Base-by-base conservation (phyloP, 2,329 filamentous ascomycete species). In the Canariomyces notabilis region DNA sequence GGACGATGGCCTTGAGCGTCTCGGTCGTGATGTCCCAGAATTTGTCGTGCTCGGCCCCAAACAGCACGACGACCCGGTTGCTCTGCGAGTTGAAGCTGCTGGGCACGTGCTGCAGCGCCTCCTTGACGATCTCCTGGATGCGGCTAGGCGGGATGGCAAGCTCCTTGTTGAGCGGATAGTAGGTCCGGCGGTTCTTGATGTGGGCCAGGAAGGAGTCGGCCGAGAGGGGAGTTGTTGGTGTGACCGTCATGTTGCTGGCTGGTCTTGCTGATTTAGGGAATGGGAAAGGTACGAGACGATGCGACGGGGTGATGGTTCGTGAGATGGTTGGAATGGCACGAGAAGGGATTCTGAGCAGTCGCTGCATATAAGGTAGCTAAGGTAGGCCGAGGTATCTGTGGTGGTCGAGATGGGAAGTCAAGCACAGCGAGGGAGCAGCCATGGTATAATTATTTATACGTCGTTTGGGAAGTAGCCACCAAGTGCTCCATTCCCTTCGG, bases 71-170 rank as follows among this genome's bases (percentile, higher is more conserved):
- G 48, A 85, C 70, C 49, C 90, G 83, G 56, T 87, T 85, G 57
- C 82, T 82, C 73, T 95, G 90, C 34, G 82, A 86, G 80, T 96
- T 95, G 83, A 95, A 96, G 54, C 83, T 82, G 42, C 80, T 85
- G 34, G 90, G 90, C 2, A 84, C 75, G 65, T 89, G 75, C 49
- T 80, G 72, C 56, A 93, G 72, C 44, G 80, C 74, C 56, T 79
- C 65, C 64, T 74, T 70, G 64, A 82, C 76, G 61, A 90, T 79
- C 59, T 85, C 77, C 60, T 78, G 69, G 66, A 90, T 72, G 60
- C 77, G 73, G 45, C 69, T 65, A 56, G 75, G 73, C 58, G 73
- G 64, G 64, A 84, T 71, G 61, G 80, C 61, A 20, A 83, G 73
- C 51, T 78, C 68, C 69, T 84, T 83, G 72, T 72, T 77, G 48